A percentile compares a stretch with the other conserved stretches of the same genome.
Conservation (phyloP, 2,329 filamentous ascomycete genomes). For the Xylariaceae sp. region DNA sequence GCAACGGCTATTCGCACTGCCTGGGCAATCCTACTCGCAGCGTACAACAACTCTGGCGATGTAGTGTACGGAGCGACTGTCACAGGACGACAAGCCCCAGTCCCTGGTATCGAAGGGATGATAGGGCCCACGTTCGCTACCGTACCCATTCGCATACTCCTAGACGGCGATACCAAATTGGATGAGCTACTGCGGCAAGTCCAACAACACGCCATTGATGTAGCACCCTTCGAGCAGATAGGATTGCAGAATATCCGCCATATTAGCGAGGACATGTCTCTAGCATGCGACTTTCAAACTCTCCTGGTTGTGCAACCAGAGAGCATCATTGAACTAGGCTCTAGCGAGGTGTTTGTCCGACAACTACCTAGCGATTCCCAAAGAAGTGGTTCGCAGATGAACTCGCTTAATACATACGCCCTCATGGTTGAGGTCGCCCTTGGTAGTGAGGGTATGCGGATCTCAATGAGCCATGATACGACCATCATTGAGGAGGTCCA, state of each 20-base stretch:
- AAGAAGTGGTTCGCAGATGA: too few species aligned
- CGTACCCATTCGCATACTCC: background rate
- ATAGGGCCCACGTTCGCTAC: background rate
- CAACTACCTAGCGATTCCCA: too few species aligned
- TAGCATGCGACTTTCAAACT: background rate
- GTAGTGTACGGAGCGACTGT: background rate
- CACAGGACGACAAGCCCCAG: background rate
- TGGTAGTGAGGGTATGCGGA: too few species aligned
- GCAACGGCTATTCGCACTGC: background rate
- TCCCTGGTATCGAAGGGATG: background rate
- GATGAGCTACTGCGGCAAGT: background rate
- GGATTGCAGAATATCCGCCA: background rate
- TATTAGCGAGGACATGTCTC: background rate
- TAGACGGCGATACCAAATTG: background rate
- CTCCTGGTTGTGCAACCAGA: background rate
- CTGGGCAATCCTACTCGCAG: background rate
- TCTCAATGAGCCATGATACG: too few species aligned
- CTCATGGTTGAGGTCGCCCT: too few species aligned
- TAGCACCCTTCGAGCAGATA: background rate
- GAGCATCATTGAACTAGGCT: background rate
- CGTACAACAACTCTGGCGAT: background rate
- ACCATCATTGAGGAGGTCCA: too few species aligned
- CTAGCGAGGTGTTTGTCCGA: background rate
- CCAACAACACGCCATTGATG: background rate
- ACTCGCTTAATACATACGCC: too few species aligned